A percentile compares a stretch with the other conserved stretches of the same genome.
phyloP scores from a whole-genome alignment of 2,329 filamentous ascomycete genomes.

The Herpotrichia juniperi region DNA sequence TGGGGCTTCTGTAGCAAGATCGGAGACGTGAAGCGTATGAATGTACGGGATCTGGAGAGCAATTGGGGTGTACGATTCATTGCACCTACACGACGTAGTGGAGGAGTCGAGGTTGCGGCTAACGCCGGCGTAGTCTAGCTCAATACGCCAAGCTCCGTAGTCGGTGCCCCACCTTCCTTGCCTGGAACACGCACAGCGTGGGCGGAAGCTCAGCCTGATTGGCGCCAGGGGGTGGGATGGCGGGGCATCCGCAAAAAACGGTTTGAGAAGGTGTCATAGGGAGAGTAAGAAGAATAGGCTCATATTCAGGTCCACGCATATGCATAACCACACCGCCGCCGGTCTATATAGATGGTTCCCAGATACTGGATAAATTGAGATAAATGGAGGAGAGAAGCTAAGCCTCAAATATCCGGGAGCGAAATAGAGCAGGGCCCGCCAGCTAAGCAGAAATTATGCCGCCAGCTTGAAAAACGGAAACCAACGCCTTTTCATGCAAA shows the following conservation, averaged over 20 bases:
- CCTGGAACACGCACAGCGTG: too few species aligned
- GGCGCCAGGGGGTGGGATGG: neutral
- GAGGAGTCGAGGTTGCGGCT: neutral
- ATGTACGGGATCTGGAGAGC: neutral
- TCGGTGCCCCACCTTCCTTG: too few species aligned
- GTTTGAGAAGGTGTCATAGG: neutral
- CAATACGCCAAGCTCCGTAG: too few species aligned
- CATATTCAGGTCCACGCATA: neutral
- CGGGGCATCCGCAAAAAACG: neutral
- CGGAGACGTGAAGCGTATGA: neutral
- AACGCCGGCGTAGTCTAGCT: neutral
- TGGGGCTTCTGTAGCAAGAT: neutral
- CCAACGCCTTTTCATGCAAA: constrained; percentile 11
- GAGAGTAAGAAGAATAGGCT: neutral
- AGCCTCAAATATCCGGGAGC: neutral
- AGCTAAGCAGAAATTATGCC: neutral
- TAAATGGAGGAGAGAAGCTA: constrained; percentile 2
- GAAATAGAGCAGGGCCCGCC: neutral
- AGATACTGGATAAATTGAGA: neutral
- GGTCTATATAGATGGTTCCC: constrained; percentile 5
- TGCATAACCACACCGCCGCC: constrained; percentile 3
- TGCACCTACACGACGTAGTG: neutral
- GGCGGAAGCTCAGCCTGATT: too few species aligned
- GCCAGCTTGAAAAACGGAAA: neutral
- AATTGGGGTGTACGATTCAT: neutral